phyloP scores from a whole-genome alignment of 108 stramenopile species.

The Skeletonema marinoi region DNA sequence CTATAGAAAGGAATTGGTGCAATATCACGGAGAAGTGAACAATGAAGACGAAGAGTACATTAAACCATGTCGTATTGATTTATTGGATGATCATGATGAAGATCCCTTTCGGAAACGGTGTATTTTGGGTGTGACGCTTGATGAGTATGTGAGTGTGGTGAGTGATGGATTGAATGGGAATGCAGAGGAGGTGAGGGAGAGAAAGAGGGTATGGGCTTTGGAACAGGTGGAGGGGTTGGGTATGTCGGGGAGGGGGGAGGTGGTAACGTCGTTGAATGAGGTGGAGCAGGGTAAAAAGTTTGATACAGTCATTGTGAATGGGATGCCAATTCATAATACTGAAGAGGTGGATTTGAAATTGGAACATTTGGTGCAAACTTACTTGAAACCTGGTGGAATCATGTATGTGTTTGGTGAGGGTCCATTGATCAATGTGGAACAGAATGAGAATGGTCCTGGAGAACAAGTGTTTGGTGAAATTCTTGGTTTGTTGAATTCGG shows the following conservation, averaged over 20 bases:
- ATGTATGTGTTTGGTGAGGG: not conserved
- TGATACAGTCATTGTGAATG: not conserved
- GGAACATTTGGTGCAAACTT: not conserved
- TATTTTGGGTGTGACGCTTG: not conserved
- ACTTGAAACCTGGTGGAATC: not conserved
- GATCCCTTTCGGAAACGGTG: not conserved
- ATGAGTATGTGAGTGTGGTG: not conserved
- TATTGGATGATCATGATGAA: constrained; percentile 2
- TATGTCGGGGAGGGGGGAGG: too few relatives aligned
- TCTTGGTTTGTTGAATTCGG: not conserved
- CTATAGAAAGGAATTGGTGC: not conserved
- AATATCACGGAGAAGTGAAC: not conserved
- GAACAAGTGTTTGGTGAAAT: not conserved
- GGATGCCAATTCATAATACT: not conserved
- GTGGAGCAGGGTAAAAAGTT: not conserved
- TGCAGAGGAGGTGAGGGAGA: not conserved
- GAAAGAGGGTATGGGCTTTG: not conserved
- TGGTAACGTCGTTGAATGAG: not conserved
- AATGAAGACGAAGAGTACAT: not conserved
- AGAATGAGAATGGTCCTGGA: not conserved
- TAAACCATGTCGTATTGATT: constrained; percentile 3
- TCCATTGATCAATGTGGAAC: not conserved
- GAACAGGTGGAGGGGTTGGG: not conserved
- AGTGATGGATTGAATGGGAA: not conserved
- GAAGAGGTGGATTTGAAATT: not conserved